Evolutionary conservation across 2,329 filamentous ascomycete species (phyloP).

Genomic region (Exophiala lecanii-corni): DNA sequence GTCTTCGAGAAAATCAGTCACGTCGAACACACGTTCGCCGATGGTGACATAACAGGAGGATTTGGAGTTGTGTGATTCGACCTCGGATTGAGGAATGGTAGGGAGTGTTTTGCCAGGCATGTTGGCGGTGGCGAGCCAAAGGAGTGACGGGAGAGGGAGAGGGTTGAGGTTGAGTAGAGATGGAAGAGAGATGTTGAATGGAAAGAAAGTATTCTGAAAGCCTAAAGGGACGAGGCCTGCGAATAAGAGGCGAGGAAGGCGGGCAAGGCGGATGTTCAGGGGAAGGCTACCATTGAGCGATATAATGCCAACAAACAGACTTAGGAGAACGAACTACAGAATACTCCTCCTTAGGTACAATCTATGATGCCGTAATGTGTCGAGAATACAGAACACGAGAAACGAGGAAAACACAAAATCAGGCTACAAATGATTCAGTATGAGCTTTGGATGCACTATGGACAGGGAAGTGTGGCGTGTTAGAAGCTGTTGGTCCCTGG

Average conservation of each 20-base stretch:
- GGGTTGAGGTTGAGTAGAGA: no score
- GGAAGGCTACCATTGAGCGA: slow-evolving; percentile 5
- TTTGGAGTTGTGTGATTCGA: slow-evolving; percentile 71
- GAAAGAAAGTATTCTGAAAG: neutral
- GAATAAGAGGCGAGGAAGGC: slow-evolving; percentile 1
- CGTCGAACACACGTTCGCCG: slow-evolving; percentile 86
- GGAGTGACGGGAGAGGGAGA: neutral
- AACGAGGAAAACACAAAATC: no score
- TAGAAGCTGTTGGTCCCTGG: no score
- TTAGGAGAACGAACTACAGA: neutral
- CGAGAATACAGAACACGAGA: no score
- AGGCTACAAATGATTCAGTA: no score
- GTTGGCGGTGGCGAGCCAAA: neutral
- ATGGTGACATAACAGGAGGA: slow-evolving; percentile 92
- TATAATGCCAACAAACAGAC: slow-evolving; percentile 1
- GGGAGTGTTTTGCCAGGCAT: slow-evolving; percentile 71
- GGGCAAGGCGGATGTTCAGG: neutral
- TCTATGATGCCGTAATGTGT: no score
- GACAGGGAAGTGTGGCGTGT: slow-evolving; percentile 1
- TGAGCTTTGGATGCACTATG: no score
- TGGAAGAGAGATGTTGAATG: no score
- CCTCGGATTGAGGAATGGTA: slow-evolving; percentile 73
- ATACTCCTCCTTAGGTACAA: no score
- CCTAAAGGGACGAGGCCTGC: neutral
- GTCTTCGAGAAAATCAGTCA: slow-evolving; percentile 83